phyloP scores from a whole-genome alignment of 129 eudicot genomes.

The Pulicaria dysenterica region DNA sequence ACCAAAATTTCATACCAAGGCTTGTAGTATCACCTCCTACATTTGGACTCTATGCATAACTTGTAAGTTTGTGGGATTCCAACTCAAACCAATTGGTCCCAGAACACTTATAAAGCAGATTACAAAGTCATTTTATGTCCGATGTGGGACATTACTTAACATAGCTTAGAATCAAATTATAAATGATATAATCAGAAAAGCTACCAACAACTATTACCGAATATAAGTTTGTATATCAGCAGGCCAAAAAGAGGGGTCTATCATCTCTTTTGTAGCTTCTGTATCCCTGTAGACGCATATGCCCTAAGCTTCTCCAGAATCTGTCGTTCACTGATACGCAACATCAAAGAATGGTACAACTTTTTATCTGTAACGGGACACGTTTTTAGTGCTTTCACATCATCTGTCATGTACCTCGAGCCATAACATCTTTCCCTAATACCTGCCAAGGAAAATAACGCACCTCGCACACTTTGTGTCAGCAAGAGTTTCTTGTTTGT shows the following conservation, averaged over 20 bases:
- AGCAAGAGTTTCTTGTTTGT: slow-evolving; percentile 47
- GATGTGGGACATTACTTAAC: too few relatives aligned
- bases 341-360: slow-evolving; percentile 65
- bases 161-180: too few relatives aligned
- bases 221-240: not conserved
- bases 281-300: slow-evolving; percentile 46
- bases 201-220: not conserved
- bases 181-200: not conserved
- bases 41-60: too few relatives aligned
- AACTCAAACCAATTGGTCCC: too few relatives aligned
- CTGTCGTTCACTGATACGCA: slow-evolving; percentile 76
- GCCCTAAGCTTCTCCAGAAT: slow-evolving; percentile 68
- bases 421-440: slow-evolving; percentile 70
- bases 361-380: slow-evolving; percentile 48
- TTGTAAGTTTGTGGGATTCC: too few relatives aligned
- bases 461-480: slow-evolving; percentile 54
- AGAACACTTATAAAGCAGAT: too few relatives aligned
- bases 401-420: slow-evolving; percentile 50
- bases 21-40: too few relatives aligned
- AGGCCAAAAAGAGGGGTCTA: not conserved
- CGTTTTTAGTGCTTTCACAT: slow-evolving; percentile 35
- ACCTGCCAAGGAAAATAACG: slow-evolving; percentile 61
- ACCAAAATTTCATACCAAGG: too few relatives aligned
- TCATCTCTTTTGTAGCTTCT: slow-evolving; percentile 32
- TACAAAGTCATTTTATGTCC: too few relatives aligned